Evolutionary conservation across 106 monocot genomes (phyloP).

Genomic region (Dioscorea alata): DNA sequence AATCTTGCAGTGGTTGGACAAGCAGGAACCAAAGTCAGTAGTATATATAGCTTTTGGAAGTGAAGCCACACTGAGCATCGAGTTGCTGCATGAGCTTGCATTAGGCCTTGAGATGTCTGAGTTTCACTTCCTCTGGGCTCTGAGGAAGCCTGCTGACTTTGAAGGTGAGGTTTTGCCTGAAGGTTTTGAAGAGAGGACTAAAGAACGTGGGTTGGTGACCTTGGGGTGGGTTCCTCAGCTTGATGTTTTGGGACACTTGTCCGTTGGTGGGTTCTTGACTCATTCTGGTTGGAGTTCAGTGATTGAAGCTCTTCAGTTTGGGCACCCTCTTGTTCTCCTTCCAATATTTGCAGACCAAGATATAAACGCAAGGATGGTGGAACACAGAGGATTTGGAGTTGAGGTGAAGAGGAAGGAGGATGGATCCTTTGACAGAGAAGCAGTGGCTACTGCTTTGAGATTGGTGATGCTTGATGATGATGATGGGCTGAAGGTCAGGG

Average conservation of each 20-base stretch:
- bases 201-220: conserved; percentile 8
- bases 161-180: conserved; percentile 9
- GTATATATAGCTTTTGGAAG: conserved; percentile 30
- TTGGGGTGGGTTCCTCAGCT: conserved; percentile 25
- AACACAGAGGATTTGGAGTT: conserved; percentile 1
- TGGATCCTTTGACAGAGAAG: conserved; percentile 9
- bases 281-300: conserved; percentile 31
- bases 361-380: conserved; percentile 8
- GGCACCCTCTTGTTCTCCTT: conserved; percentile 7
- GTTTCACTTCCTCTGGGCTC: conserved; percentile 32
- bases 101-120: conserved; percentile 22
- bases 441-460: conserved; percentile 10
- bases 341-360: conserved; percentile 23
- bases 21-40: conserved; percentile 5
- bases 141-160: conserved; percentile 2
- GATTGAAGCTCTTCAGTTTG: conserved; percentile 10
- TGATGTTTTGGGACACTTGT: conserved; percentile 17
- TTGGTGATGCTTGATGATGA: conserved; percentile 13
- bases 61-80: conserved; percentile 12
- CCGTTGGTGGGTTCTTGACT: conserved; percentile 28
- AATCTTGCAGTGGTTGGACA: conserved; percentile 17
- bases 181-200: conserved; percentile 22
- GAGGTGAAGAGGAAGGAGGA: conserved; percentile 15
- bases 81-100: conserved; percentile 25
- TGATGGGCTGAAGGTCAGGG: background rate